Conservation (phyloP, 495 filamentous ascomycete species). For the Letharia columbiana region DNA sequence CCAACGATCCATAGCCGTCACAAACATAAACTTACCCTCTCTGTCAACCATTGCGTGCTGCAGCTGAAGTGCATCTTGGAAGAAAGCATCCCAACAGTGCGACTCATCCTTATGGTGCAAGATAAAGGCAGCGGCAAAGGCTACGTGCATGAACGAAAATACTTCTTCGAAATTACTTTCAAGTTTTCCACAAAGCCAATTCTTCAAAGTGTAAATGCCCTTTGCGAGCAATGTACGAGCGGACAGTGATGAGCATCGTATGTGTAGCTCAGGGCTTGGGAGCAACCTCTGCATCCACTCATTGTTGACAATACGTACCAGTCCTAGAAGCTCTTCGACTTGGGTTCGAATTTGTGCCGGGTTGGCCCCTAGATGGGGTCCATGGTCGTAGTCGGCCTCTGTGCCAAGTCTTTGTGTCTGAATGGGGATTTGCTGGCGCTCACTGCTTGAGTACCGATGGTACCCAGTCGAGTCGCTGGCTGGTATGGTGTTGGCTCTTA, state of each 20-base stretch:
- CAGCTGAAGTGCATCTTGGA: slow-evolving; percentile 7
- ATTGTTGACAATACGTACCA: slow-evolving; percentile 3
- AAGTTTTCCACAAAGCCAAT: background rate
- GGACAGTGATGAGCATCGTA: slow-evolving; percentile 1
- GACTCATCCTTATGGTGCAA: slow-evolving; percentile 1
- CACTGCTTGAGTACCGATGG: no score
- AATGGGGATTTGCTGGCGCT: background rate
- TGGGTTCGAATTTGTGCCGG: slow-evolving; percentile 1
- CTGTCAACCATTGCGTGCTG: background rate
- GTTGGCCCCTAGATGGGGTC: background rate
- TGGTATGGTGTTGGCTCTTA: no score
- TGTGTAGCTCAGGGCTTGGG: background rate
- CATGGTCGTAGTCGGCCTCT: background rate
- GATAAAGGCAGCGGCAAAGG: slow-evolving; percentile 11
- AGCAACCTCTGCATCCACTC: slow-evolving; percentile 13
- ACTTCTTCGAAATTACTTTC: slow-evolving; percentile 1
- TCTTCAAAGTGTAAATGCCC: background rate
- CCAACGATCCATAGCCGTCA: slow-evolving; percentile 7
- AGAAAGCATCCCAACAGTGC: slow-evolving; percentile 1
- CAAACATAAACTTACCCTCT: background rate
- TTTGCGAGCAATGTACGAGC: slow-evolving; percentile 2
- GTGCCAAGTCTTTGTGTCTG: background rate
- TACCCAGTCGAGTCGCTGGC: no score
- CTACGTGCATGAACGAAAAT: slow-evolving; percentile 10
- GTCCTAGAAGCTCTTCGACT: slow-evolving; percentile 8